These are phyloP conservation scores for Phytophthora lateralis DNA, from an alignment of 352 stramenopile species.

Conservation along the genomic window DNA sequence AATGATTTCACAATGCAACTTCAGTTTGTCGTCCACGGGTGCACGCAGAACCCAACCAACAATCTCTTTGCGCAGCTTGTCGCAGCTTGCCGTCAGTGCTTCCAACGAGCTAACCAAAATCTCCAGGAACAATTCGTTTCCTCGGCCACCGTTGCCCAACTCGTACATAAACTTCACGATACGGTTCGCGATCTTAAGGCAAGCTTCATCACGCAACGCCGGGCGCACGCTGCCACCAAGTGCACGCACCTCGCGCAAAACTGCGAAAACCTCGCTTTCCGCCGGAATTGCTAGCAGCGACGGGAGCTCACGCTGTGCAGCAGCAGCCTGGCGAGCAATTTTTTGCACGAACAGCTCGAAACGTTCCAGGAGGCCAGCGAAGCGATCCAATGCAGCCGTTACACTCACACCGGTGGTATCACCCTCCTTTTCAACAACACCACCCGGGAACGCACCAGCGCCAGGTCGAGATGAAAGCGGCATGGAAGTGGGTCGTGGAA, in stretches of 20 bases:
- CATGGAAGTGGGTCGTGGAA: conserved; percentile 91
- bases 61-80: conserved; percentile 94
- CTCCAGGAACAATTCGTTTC: conserved; percentile 95
- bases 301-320: conserved; percentile 77
- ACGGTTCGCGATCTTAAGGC: conserved; percentile 95
- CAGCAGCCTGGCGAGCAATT: conserved; percentile 73
- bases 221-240: conserved; percentile 80
- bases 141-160: conserved; percentile 72
- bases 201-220: conserved; percentile 87
- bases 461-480: conserved; percentile 66
- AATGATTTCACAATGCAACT: conserved; percentile 96
- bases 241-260: conserved; percentile 80
- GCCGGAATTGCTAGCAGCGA: conserved; percentile 68
- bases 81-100: conserved; percentile 91
- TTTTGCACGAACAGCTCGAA: conserved; percentile 91
- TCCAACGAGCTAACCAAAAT: conserved; percentile 95
- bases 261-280: conserved; percentile 86
- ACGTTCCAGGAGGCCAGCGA: conserved; percentile 85
- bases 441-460: conserved; percentile 35
- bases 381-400: conserved; percentile 74
- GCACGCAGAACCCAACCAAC: conserved; percentile 94
- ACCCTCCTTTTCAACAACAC: conserved; percentile 47
- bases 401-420: conserved; percentile 68
- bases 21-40: conserved; percentile 94
- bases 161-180: conserved; percentile 99